Base-by-base conservation (phyloP, 2,329 filamentous ascomycete genomes). In the Fusarium newnesense region DNA sequence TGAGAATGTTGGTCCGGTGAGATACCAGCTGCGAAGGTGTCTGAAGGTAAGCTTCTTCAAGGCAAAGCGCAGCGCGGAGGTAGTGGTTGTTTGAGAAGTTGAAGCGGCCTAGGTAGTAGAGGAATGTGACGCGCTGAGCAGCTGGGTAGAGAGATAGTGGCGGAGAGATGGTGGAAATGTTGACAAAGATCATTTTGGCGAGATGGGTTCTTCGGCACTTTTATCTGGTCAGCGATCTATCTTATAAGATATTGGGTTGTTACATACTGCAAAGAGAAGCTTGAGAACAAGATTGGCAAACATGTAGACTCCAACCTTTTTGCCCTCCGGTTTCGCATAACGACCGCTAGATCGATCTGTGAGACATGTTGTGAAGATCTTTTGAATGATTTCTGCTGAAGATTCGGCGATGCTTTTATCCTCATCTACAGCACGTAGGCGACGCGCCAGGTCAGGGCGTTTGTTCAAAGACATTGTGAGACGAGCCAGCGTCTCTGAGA, bases 91-190 rank as follows among this genome's bases (percentile, higher is more conserved):
- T 95, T 72, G 93, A 91, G 80, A 97, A 94, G 78, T 95, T 91
- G 83, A 96, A 98, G 66, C 95, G 92, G 24, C 96, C 96, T 10
- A 98, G 91, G 80, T 97, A 97, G 84, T 97, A 98, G 19, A 98
- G 91, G 77, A 95, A 98, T 7, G 95, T 97, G 57, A 97, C 94
- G 54, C 95, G 90, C 80, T 98, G 94, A 10, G 93, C 89, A 28
- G 94, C 94, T 5, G 95, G 94, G 78, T 97, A 98, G 58, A 94
- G 89, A 4, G 89, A 87, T 18, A 98, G 84, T 0, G 94, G 94
- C 2, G 95, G 95, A 1, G 94, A 95, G 73, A 94, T 93, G 64
- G 93, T 91, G 56, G 91, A 92, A 72, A 98, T 96, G 79, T 96
- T 97, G 74, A 91, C 92, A 79, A 98, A 96, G 77, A 98, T 93